Base-by-base conservation (phyloP, 768 basidiomycete species). In the Boletus huronensis region DNA sequence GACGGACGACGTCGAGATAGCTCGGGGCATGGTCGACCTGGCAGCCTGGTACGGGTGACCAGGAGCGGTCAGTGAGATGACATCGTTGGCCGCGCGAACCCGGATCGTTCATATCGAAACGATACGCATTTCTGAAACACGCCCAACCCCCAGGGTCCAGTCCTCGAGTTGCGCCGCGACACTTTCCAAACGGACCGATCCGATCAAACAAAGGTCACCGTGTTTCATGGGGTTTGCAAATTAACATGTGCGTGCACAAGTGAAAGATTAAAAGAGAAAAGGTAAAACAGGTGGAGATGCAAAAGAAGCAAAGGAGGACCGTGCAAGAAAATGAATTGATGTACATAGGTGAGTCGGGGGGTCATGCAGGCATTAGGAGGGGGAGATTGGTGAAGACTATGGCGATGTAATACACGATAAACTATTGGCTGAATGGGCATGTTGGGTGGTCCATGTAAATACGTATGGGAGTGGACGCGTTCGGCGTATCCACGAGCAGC, bases 371-470 rank as follows among this genome's bases (percentile, higher is more conserved):
- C 14, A 61, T 62, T 63, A 61, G 3, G 25, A n/a, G 28, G 19
- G n/a, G 45, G 23, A 28, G 31, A 16, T 11, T 23, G 23, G 26
- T 9, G 23, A 39, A 53, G 14, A 19, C 10, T 40, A 39, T 31
- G 23, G 31, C 11, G 36, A 28, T n/a, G 21, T 55, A 36, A 51
- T 57, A 57, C 56, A 62, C 11, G 52, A 56, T 61, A 56, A 54
- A 44, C 23, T 58, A 66, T 25, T 25, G 21, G 14, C 16, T n/a
- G 55, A n/a, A 47, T 34, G 52, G 14, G 44, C 21, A 23, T 19
- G 23, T 39, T 11, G 39, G 13, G 3, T 40, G 2, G 58, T 67
- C 58, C 48, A 9, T 64, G 52, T 67, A 59, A 57, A 50, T 70
- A 67, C 55, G 65, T 48, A 58, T 53, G 42, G 29, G 26, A 26